These are phyloP conservation scores for Leishmania mexicana DNA, from an alignment of 208 protist species.

Conservation along the genomic window DNA sequence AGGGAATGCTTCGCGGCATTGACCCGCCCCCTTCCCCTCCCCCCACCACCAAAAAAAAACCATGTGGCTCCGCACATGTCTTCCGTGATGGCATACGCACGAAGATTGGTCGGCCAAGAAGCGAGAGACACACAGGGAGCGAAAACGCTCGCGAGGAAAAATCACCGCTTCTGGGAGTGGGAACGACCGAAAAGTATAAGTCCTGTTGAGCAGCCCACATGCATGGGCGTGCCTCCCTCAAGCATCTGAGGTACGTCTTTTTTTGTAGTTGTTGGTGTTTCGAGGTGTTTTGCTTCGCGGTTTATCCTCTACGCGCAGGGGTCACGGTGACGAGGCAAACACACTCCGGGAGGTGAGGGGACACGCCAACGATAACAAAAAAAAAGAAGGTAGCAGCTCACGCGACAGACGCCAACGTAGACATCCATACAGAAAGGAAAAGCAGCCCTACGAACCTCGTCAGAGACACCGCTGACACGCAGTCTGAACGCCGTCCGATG, in stretches of 20 bases:
- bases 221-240: neutral
- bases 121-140: conserved; percentile 1
- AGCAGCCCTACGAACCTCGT: neutral
- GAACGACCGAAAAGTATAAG: neutral
- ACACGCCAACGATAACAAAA: neutral
- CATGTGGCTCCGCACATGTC: neutral
- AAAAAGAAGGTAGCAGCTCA: neutral
- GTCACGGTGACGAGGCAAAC: neutral
- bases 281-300: neutral
- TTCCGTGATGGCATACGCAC: neutral
- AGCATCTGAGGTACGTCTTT: neutral
- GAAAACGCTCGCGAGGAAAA: neutral
- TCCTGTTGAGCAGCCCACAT: neutral
- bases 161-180: neutral
- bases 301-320: neutral
- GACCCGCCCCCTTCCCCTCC: neutral
- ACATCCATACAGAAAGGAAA: neutral
- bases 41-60: too few species aligned
- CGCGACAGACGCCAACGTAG: neutral
- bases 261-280: neutral
- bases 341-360: neutral
- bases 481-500: neutral
- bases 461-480: neutral
- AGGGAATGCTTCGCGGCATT: neutral
- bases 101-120: neutral